phyloP scores from a whole-genome alignment of 805 yeast species.

The Wickerhamiella cacticola region DNA sequence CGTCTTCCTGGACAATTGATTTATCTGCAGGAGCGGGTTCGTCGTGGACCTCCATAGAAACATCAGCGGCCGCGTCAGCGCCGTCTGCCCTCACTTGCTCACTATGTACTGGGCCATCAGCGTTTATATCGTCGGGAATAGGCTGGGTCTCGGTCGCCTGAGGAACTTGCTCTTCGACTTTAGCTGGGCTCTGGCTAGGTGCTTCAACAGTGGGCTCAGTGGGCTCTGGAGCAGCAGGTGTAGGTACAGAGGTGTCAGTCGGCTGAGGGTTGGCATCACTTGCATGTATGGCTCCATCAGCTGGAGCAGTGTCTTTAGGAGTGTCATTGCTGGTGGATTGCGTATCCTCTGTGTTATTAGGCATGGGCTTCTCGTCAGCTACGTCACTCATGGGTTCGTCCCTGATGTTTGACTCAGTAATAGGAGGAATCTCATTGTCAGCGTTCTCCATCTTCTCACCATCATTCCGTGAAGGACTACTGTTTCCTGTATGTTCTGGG shows the following conservation, averaged over 20 bases:
- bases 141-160: background rate
- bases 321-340: background rate
- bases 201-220: background rate
- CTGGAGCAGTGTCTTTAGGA: background rate
- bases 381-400: constrained; percentile 8
- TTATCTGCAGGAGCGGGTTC: constrained; percentile 1
- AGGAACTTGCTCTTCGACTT: background rate
- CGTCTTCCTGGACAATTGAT: background rate
- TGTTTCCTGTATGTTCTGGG: background rate
- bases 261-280: too few relatives aligned
- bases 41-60: background rate
- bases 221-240: background rate
- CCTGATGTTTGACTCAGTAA: constrained; percentile 4
- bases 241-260: background rate
- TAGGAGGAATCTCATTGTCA: background rate
- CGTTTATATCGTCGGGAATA: background rate
- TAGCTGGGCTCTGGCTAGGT: too few relatives aligned
- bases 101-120: background rate
- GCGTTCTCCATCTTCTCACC: background rate
- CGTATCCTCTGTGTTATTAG: background rate
- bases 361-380: background rate
- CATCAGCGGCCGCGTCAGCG: background rate
- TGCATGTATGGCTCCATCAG: too few relatives aligned
- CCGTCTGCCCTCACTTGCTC: background rate
- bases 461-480: too few relatives aligned